Percentiles rank a stretch among this genome's conserved stretches.
Conservation (phyloP, 129 eudicot genomes). For the carrot (Daucus carota) region DH1_v3.0 NC_030387.2:31703001-31703500, state of each 20-base stretch:
- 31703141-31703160: background rate
- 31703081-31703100: too few species aligned
- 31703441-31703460: background rate
- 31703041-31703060: too few species aligned
- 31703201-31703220: background rate
- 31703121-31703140: too few species aligned
- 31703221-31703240: background rate
- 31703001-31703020: too few species aligned
- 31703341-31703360: constrained; percentile 11
- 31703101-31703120: too few species aligned
- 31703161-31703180: background rate
- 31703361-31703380: constrained; percentile 9
- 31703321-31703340: constrained; percentile 9
- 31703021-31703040: too few species aligned
- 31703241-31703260: background rate
- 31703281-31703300: background rate
- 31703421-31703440: background rate
- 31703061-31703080: too few species aligned
- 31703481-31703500: background rate
- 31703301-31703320: background rate
- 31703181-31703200: background rate
- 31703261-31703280: background rate
- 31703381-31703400: constrained; percentile 11
- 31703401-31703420: constrained; percentile 9
- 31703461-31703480: background rate